These are phyloP conservation scores for Fagus sylvatica DNA, from an alignment of 306 rosid species.

Conservation along the genomic window DNA sequence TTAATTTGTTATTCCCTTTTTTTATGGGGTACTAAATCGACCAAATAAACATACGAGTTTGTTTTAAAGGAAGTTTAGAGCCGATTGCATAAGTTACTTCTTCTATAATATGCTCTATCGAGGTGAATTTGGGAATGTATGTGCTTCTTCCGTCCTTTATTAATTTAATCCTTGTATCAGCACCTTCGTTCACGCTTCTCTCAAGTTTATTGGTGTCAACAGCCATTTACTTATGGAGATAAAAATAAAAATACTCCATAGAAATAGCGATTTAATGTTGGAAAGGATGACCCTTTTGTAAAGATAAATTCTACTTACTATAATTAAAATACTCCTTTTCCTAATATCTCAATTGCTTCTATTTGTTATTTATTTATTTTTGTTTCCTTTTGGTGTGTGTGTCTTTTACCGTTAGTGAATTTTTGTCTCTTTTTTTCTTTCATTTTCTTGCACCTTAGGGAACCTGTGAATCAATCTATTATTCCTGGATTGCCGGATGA, in stretches of 20 bases:
- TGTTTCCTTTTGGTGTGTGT: not conserved
- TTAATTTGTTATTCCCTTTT: no score
- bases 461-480: not conserved
- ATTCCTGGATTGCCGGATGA: conserved; percentile 39
- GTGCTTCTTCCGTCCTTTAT: not conserved
- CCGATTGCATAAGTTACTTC: not conserved
- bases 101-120: not conserved
- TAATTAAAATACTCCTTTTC: no score
- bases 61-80: not conserved
- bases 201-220: not conserved
- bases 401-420: not conserved
- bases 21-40: not conserved
- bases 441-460: conserved; percentile 13
- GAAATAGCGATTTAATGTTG: not conserved
- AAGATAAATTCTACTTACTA: no score
- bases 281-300: not conserved
- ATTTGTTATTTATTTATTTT: no score
- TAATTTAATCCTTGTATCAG: no score
- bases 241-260: not conserved
- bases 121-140: not conserved
- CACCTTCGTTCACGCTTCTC: not conserved
- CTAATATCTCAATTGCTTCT: not conserved
- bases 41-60: not conserved
- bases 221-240: not conserved
- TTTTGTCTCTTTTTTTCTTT: not conserved